These are phyloP conservation scores for Allium sativum DNA, from an alignment of 106 monocot genomes.

Conservation along the genomic window DNA sequence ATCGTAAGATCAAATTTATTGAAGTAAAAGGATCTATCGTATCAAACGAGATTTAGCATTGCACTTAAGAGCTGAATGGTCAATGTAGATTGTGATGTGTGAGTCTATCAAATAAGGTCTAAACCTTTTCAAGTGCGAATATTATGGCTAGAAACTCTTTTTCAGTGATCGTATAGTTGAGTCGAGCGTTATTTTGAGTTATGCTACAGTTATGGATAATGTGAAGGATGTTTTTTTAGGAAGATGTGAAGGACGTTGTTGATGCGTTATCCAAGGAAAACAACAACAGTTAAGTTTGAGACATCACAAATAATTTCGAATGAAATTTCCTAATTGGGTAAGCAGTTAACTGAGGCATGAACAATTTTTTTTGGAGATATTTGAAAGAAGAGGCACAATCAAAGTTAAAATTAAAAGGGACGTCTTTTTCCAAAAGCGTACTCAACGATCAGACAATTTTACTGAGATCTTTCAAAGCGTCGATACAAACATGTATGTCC, in stretches of 20 bases:
- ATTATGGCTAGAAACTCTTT: slow-evolving; percentile 15
- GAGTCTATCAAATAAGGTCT: slow-evolving; percentile 4
- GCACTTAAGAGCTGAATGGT: slow-evolving; percentile 22
- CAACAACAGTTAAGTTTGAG: slow-evolving; percentile 14
- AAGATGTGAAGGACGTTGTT: too few relatives aligned
- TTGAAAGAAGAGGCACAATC: too few relatives aligned
- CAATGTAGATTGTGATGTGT: slow-evolving; percentile 11
- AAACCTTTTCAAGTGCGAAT: slow-evolving; percentile 22
- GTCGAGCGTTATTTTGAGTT: slow-evolving; percentile 8
- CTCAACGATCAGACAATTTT: too few relatives aligned
- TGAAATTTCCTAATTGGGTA: slow-evolving; percentile 10
- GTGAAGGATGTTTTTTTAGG: too few relatives aligned
- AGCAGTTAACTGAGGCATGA: neutral
- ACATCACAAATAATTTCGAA: slow-evolving; percentile 32
- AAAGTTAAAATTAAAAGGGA: too few relatives aligned
- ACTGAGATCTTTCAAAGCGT: too few relatives aligned
- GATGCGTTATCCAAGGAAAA: slow-evolving; percentile 11
- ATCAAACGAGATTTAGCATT: slow-evolving; percentile 17
- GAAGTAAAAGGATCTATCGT: slow-evolving; percentile 14
- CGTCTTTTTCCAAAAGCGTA: too few relatives aligned
- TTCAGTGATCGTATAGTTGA: slow-evolving; percentile 15
- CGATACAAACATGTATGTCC: too few relatives aligned
- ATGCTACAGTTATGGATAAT: slow-evolving; percentile 17
- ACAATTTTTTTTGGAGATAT: too few relatives aligned
- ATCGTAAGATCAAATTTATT: slow-evolving; percentile 23